Base-by-base conservation (phyloP, 2,329 filamentous ascomycete genomes). In the Claviceps sorghi region DNA sequence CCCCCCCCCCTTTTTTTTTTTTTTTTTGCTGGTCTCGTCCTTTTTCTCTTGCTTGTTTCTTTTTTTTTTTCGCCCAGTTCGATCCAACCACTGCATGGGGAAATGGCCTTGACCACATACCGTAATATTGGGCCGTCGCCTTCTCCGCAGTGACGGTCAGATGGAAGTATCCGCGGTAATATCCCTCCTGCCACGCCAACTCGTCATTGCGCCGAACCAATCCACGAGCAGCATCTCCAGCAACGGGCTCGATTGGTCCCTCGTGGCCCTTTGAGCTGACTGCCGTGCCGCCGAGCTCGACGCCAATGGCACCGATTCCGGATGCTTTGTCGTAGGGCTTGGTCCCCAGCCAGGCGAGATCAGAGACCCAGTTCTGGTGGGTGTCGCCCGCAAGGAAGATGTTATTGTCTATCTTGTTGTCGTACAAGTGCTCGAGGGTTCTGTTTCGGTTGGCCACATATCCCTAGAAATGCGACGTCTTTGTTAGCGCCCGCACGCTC, bases 141-240 rank as follows among this genome's bases (percentile, higher is more conserved):
- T 75, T 68, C 11, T 82, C 71, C 22, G 77, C 71, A 21, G 68
- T 71, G 52, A 86, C 69, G 48, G 76, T 73, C 42, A 88, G 68
- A 60, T 84, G 76, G 58, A 80, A 87, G 67, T 88, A 88, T 1
- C 84, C 85, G 19, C 84, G 74, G 64, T 87, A 88, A 64, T 84
- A 88, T 8, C 81, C 64, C 53, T 88, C 84, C 58, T 83, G 79
- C 84, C 83, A 88, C 60, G 85, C 80, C 47, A 88, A 69, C 63
- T 84, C 81, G 0, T 70, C 67, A 64, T 86, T 88, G 22, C 58
- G 72, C 66, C 44, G 61, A 61, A 56, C 72, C 69, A 36, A 76
- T 67, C 57, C 61, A 64, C 58, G 70, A 53, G 66, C 64, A 49
- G 69, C 68, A 56, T 80, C 74, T 1, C 78, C 78, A 1, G 64